Conservation (phyloP, 2,329 filamentous ascomycete genomes). For the Fusarium oligoseptatum region DNA sequence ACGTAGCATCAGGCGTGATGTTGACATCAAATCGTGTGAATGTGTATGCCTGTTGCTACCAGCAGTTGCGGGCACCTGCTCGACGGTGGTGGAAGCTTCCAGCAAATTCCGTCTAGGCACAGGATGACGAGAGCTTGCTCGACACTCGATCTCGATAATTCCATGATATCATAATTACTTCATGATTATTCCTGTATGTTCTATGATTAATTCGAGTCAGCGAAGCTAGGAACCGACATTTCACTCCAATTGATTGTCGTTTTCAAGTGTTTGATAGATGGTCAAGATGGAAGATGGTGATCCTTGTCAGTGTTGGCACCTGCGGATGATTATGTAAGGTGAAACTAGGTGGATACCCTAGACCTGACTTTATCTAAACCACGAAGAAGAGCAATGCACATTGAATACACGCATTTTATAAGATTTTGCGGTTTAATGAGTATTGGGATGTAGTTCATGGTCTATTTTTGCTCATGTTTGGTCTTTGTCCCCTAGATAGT, state of each 20-base stretch:
- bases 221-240: neutral
- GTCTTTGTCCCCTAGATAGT: neutral
- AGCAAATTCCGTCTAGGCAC: slow-evolving; percentile 6
- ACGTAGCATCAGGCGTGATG: slow-evolving; percentile 8
- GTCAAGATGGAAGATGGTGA: neutral
- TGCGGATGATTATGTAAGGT: neutral
- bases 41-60: slow-evolving; percentile 11
- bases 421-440: neutral
- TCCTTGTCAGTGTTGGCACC: neutral
- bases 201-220: too few relatives aligned
- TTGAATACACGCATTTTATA: neutral
- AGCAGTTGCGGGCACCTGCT: slow-evolving; percentile 32
- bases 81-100: slow-evolving; percentile 42
- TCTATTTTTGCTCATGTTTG: neutral
- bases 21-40: slow-evolving; percentile 34
- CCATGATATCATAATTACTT: neutral
- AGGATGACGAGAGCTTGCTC: neutral
- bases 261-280: neutral
- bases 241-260: neutral
- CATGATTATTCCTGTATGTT: neutral
- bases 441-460: neutral
- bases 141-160: neutral
- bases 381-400: neutral
- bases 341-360: neutral
- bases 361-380: neutral